These are phyloP conservation scores for Xylariaceae sp. DNA, from an alignment of 2,329 filamentous ascomycete genomes.

Conservation along the genomic window DNA sequence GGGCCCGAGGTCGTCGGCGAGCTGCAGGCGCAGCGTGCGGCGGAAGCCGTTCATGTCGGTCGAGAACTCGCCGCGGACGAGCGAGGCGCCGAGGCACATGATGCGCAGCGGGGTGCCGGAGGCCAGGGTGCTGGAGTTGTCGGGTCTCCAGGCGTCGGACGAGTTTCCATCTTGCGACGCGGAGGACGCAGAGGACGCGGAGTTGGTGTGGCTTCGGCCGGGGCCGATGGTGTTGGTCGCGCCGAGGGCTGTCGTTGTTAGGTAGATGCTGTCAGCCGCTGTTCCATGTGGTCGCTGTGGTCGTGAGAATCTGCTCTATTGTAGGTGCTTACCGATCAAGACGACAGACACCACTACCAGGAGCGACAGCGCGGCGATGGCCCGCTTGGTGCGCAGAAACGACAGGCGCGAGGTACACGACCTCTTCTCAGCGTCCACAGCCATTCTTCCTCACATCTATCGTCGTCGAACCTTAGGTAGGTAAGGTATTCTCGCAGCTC, in stretches of 20 bases:
- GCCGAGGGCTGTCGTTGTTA: constrained; percentile 17
- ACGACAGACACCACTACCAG: constrained; percentile 16
- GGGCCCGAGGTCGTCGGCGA: constrained; percentile 15
- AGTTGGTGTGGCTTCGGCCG: neutral
- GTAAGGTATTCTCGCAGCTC: no score
- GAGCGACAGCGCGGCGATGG: constrained; percentile 13
- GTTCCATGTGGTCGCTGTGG: no score
- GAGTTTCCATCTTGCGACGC: constrained; percentile 19
- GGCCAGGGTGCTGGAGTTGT: constrained; percentile 21
- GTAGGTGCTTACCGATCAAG: constrained; percentile 14
- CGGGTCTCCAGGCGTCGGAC: constrained; percentile 13
- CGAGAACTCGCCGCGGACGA: constrained; percentile 24
- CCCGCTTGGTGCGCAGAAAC: constrained; percentile 19
- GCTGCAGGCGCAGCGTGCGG: constrained; percentile 22
- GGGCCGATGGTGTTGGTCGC: constrained; percentile 16
- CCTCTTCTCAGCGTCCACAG: no score
- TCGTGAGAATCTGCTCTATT: no score
- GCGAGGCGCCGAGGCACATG: constrained; percentile 26
- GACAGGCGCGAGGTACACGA: constrained; percentile 12
- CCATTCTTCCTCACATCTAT: no score
- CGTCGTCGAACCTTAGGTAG: no score
- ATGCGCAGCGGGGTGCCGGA: constrained; percentile 24
- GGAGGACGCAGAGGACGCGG: constrained; percentile 4
- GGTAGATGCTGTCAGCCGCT: constrained; percentile 1
- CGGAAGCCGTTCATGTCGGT: constrained; percentile 21